Evolutionary conservation across 345 rosid genomes (phyloP), one percentile per base, ranked within the genome.

Genomic region (Lepidium didymum): DNA sequence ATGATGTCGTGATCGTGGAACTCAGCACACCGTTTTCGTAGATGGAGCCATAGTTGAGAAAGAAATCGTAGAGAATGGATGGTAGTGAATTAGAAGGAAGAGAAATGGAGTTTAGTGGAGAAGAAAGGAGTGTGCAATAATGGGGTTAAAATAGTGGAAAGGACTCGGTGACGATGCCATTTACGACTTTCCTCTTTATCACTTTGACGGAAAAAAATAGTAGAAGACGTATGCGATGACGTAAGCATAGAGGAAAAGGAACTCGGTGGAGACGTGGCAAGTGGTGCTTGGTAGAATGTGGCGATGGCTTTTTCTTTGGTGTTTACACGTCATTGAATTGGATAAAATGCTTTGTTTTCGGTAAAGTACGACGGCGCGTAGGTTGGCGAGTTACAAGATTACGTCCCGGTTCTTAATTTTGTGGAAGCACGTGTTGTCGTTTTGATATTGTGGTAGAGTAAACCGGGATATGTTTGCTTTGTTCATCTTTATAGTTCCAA

Each of bases 1-100:
- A 55, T 29, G 56, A 13, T 16, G 2, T 25, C 27, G 18, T 75
- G 62, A 56, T 23, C 12, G 6, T 57, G 47, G 23, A 38, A 5
- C 8, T 29, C 34, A 23, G 23, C 68, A 35, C 51, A 82, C 97
- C 80, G 78, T 85, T 54, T 83, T 83, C 27, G 85, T 18, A 64
- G 87, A 31, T 53, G 86, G 53, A 57, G 91, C 81, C 94, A 88
- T 87, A 37, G 78, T 38, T 18, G 65, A 67, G 67, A 67, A 72
- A 60, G 31, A 31, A 31, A 68, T 12, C 13, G 80, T 68, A 15
- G 62, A 8, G 33, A 6, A 29, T 29, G 33, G 54, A 56, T 68
- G 8, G 25, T 15, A 10, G 16, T 1, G 67, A 29, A 29, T 0
- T 5, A 72, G 49, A 49, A 43, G 72, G 43, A 44, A 54, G 12